phyloP scores from a whole-genome alignment of 2,329 filamentous ascomycete species.

The Metarhizium robertsii region DNA sequence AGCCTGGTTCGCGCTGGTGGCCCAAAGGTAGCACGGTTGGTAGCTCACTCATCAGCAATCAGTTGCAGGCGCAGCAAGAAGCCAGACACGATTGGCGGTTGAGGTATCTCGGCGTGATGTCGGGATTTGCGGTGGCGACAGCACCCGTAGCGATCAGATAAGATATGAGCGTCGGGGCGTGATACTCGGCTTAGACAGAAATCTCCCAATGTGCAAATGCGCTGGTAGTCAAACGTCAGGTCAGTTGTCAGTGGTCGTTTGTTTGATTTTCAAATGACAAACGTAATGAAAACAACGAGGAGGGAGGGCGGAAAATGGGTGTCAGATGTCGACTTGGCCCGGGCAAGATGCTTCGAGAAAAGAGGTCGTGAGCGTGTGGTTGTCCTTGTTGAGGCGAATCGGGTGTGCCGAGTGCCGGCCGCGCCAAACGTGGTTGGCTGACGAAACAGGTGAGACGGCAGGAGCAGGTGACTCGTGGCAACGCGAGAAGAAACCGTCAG shows the following conservation, averaged over 20 bases:
- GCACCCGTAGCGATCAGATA: conserved; percentile 2
- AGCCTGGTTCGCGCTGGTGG: conserved; percentile 20
- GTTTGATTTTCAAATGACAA: not conserved
- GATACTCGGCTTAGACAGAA: not conserved
- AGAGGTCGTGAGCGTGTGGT: not conserved
- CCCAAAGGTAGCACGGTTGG: conserved; percentile 15
- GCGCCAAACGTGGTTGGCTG: conserved; percentile 5
- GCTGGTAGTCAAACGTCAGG: not conserved
- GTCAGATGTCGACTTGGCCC: not conserved
- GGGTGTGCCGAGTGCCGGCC: conserved; percentile 6
- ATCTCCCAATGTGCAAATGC: not conserved
- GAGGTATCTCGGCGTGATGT: not conserved
- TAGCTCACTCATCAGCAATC: conserved; percentile 23
- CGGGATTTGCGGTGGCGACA: not conserved
- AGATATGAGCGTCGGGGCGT: not conserved
- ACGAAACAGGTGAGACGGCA: conserved; percentile 3
- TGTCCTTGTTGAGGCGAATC: conserved; percentile 4
- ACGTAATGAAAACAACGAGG: not conserved
- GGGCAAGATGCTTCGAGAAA: not conserved
- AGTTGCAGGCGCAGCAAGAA: not conserved
- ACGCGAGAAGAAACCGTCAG: not conserved
- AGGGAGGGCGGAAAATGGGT: not conserved
- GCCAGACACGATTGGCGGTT: not conserved
- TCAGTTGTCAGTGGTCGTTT: not conserved
- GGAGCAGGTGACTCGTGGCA: conserved; percentile 4